Conservation (phyloP, 805 yeast genomes). For the Starmerella bombi region DNA sequence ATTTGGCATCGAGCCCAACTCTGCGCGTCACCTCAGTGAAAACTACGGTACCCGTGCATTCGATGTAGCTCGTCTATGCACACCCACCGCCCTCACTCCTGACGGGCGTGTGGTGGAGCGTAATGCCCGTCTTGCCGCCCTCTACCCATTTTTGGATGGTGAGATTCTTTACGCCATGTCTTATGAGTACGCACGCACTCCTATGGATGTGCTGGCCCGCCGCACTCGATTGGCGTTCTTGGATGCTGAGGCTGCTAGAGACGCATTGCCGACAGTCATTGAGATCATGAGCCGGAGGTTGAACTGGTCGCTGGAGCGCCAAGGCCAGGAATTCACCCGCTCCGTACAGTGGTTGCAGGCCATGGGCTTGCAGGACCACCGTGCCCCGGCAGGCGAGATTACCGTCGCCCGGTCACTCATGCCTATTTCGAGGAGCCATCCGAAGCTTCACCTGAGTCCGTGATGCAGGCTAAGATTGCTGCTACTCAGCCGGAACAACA, state of each 20-base stretch:
- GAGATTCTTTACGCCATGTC: conserved; percentile 71
- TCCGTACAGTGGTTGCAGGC: conserved; percentile 28
- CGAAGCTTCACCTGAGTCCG: conserved; percentile 1
- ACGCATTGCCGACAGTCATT: conserved; percentile 72
- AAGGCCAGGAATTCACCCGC: conserved; percentile 35
- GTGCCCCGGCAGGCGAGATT: conserved; percentile 10
- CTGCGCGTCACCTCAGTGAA: conserved; percentile 69
- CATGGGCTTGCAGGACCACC: conserved; percentile 29
- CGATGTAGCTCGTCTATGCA: conserved; percentile 47
- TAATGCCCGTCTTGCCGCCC: conserved; percentile 20
- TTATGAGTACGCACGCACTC: conserved; percentile 77
- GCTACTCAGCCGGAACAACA: conserved; percentile 5
- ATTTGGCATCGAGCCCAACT: conserved; percentile 53
- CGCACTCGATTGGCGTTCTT: conserved; percentile 87
- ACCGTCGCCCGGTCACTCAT: conserved; percentile 8
- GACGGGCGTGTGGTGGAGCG: conserved; percentile 37
- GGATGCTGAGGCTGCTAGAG: conserved; percentile 71
- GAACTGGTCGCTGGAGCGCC: conserved; percentile 53
- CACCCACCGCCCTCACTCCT: conserved; percentile 24
- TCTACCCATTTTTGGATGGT: conserved; percentile 71
- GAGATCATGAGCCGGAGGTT: conserved; percentile 72
- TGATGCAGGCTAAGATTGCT: conserved; percentile 1
- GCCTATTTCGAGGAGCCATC: conserved; percentile 4
- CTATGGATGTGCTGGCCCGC: conserved; percentile 81
- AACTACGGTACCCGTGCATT: conserved; percentile 82